Evolutionary conservation across 2,329 filamentous ascomycete species (phyloP).

Genomic region (Fusarium sp.): DNA sequence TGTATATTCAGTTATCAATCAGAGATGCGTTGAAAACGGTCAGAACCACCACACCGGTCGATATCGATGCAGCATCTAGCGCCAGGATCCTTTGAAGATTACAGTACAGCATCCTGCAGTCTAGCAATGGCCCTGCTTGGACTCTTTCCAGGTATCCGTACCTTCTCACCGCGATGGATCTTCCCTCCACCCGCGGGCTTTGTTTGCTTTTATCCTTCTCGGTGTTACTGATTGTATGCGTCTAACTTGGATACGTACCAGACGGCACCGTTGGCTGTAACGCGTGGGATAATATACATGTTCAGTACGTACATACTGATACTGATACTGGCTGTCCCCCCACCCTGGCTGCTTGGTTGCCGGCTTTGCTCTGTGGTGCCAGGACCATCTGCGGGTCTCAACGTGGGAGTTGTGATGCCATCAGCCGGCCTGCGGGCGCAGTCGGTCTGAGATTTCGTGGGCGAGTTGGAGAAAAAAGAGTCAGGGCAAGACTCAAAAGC

Average conservation of each 20-base stretch:
- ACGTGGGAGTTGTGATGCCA: slow-evolving; percentile 48
- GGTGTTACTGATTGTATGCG: slow-evolving; percentile 16
- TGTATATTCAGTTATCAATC: slow-evolving; percentile 23
- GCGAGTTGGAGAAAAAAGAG: slow-evolving; percentile 8
- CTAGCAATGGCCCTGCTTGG: neutral
- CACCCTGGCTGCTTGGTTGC: slow-evolving; percentile 30
- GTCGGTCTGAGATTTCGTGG: slow-evolving; percentile 46
- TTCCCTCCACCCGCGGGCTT: neutral
- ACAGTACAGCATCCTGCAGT: neutral
- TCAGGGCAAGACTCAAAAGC: neutral
- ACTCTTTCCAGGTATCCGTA: neutral
- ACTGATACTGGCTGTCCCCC: slow-evolving; percentile 13
- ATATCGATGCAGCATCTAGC: neutral
- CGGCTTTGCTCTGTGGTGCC: slow-evolving; percentile 37
- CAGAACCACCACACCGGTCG: neutral
- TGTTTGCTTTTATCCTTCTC: slow-evolving; percentile 33
- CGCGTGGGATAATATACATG: neutral
- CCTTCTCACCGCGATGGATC: neutral
- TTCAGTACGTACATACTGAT: neutral
- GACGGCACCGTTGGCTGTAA: neutral
- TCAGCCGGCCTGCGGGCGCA: slow-evolving; percentile 46
- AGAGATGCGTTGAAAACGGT: slow-evolving; percentile 4
- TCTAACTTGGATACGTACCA: neutral
- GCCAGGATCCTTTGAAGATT: slow-evolving; percentile 13
- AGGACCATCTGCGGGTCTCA: slow-evolving; percentile 44